Percentiles rank a stretch among this genome's conserved stretches.
These are phyloP conservation scores for Lablab purpureus DNA, from an alignment of 306 rosid genomes.

Conservation along the genomic window DNA sequence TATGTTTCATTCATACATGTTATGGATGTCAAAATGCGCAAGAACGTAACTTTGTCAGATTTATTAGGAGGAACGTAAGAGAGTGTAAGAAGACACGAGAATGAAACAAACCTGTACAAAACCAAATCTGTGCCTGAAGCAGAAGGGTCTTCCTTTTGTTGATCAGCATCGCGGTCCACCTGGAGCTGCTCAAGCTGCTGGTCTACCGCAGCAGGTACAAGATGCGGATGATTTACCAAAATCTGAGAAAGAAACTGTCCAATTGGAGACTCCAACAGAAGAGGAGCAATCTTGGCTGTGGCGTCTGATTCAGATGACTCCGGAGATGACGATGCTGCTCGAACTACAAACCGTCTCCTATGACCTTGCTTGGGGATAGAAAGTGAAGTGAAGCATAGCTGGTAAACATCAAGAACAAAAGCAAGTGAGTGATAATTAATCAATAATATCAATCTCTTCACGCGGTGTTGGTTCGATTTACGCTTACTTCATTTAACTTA, in stretches of 20 bases:
- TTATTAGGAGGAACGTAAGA: background rate
- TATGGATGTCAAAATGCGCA: background rate
- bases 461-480: background rate
- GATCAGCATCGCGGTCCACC: slow-evolving; percentile 80
- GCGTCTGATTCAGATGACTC: slow-evolving; percentile 53
- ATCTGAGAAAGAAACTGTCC: slow-evolving; percentile 92
- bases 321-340: slow-evolving; percentile 52
- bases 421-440: background rate
- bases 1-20: background rate
- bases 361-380: slow-evolving; percentile 56
- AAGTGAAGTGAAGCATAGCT: slow-evolving; percentile 51
- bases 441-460: background rate
- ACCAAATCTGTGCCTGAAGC: slow-evolving; percentile 75
- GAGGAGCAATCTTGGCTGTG: slow-evolving; percentile 72
- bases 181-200: slow-evolving; percentile 93
- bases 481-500: background rate
- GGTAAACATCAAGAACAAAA: slow-evolving; percentile 30
- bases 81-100: background rate
- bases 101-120: slow-evolving; percentile 70
- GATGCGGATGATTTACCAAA: slow-evolving; percentile 87
- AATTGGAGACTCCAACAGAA: slow-evolving; percentile 87
- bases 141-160: slow-evolving; percentile 67
- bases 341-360: slow-evolving; percentile 60
- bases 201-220: slow-evolving; percentile 93
- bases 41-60: background rate